These are phyloP conservation scores for Teratosphaeria gauchensis DNA, from an alignment of 2,329 filamentous ascomycete genomes.

Conservation along the genomic window DNA sequence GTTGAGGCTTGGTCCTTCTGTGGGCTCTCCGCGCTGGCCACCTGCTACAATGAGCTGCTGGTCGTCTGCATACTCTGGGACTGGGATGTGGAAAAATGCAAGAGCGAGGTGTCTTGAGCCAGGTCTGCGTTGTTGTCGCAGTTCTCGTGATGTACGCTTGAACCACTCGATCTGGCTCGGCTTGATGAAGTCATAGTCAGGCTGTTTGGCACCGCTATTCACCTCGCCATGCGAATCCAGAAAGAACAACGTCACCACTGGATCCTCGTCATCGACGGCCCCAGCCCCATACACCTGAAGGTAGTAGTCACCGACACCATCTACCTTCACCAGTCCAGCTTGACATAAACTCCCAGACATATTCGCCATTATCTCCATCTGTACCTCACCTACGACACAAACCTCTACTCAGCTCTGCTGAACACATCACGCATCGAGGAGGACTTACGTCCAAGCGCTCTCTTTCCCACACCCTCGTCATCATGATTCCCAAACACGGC, in stretches of 20 bases:
- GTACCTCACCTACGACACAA: neutral
- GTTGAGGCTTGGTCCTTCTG: neutral
- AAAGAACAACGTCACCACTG: neutral
- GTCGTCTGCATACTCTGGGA: neutral
- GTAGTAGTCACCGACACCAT: neutral
- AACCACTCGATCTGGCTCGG: neutral
- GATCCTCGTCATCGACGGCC: neutral
- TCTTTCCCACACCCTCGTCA: neutral
- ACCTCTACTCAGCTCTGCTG: neutral
- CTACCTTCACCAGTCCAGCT: neutral
- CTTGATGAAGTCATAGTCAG: neutral
- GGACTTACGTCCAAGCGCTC: neutral
- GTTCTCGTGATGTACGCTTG: neutral
- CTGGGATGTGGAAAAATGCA: neutral
- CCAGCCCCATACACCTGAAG: neutral
- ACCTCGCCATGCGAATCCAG: neutral
- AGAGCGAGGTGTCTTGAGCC: neutral
- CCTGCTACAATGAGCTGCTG: neutral
- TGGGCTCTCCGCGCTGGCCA: neutral
- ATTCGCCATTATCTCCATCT: neutral
- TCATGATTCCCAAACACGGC: constrained; percentile 1
- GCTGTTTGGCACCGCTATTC: neutral
- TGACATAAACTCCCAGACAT: neutral
- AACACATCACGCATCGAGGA: neutral
- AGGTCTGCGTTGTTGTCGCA: neutral